Percentiles rank a stretch among this genome's conserved stretches.
These are phyloP conservation scores for Kazachstania bromeliacearum DNA, from an alignment of 805 yeast genomes.

Conservation along the genomic window DNA sequence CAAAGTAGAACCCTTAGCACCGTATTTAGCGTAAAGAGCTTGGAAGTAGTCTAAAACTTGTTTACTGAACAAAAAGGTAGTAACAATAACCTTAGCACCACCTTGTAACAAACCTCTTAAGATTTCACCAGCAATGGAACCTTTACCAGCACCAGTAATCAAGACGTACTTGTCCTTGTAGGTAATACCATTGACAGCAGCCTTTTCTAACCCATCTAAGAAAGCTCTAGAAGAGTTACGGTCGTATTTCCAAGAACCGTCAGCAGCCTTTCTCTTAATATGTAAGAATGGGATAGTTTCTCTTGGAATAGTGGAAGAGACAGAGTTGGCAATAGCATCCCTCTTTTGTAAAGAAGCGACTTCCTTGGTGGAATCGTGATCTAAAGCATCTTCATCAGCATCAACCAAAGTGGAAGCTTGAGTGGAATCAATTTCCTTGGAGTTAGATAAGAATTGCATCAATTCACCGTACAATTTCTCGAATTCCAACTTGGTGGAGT, in stretches of 20 bases:
- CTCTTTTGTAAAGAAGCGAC: constrained; percentile 75
- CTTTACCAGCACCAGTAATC: constrained; percentile 97
- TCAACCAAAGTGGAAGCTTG: constrained; percentile 51
- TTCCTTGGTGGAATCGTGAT: constrained; percentile 56
- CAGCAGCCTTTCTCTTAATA: constrained; percentile 64
- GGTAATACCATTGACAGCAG: constrained; percentile 89
- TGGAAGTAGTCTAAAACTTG: constrained; percentile 94
- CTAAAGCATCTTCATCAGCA: constrained; percentile 40
- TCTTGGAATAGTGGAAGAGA: constrained; percentile 61
- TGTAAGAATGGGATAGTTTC: constrained; percentile 93
- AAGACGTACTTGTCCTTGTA: constrained; percentile 82
- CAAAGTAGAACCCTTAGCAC: constrained; percentile 85
- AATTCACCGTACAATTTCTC: constrained; percentile 63
- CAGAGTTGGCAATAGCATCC: constrained; percentile 61
- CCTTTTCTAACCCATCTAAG: constrained; percentile 84
- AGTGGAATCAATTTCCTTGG: constrained; percentile 62
- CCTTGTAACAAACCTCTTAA: constrained; percentile 91
- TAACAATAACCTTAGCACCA: constrained; percentile 95
- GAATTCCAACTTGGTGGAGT: constrained; percentile 59
- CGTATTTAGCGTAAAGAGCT: constrained; percentile 81
- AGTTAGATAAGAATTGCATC: constrained; percentile 56
- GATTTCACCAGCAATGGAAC: constrained; percentile 96
- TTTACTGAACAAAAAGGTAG: constrained; percentile 92
- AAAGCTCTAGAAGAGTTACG: constrained; percentile 64
- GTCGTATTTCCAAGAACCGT: constrained; percentile 80